These are phyloP conservation scores for Ceratocystis ficicola DNA, from an alignment of 2,329 filamentous ascomycete species.

Conservation along the genomic window DNA sequence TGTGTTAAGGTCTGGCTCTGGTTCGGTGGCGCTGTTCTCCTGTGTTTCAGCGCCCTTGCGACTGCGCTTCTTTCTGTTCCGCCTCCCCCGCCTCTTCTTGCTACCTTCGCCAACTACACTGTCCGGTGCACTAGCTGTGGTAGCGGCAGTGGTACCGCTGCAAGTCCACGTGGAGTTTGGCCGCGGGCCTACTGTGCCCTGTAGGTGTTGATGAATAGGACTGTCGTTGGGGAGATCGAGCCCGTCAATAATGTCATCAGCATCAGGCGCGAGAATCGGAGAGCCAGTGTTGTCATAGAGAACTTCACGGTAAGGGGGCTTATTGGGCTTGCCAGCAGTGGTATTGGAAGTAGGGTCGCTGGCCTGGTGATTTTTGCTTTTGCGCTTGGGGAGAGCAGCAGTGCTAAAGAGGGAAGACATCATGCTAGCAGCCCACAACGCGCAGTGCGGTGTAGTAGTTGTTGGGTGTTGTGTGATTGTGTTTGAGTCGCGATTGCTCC, in stretches of 20 bases:
- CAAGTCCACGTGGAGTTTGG: constrained; percentile 8
- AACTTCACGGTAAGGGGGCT: neutral
- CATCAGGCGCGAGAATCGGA: constrained; percentile 17
- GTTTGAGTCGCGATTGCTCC: neutral
- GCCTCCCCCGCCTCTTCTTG: neutral
- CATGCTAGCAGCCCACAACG: constrained; percentile 1
- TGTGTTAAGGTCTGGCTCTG: neutral
- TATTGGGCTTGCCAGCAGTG: neutral
- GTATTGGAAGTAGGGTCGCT: neutral
- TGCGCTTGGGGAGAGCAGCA: constrained; percentile 16
- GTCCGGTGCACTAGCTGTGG: neutral
- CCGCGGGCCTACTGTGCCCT: neutral
- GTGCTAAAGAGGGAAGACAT: constrained; percentile 19
- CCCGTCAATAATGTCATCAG: constrained; percentile 21
- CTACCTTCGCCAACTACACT: neutral
- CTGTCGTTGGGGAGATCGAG: constrained; percentile 10
- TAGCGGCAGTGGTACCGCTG: neutral
- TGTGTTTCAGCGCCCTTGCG: neutral
- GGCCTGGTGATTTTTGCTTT: neutral
- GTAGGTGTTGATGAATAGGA: neutral
- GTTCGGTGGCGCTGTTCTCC: neutral
- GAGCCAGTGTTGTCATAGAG: constrained; percentile 7
- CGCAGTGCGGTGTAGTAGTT: neutral
- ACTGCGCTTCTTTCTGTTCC: neutral
- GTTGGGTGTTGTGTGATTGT: neutral